Evolutionary conservation across 2,329 filamentous ascomycete species (phyloP).

Genomic region (Monilinia vaccinii-corymbosi): DNA sequence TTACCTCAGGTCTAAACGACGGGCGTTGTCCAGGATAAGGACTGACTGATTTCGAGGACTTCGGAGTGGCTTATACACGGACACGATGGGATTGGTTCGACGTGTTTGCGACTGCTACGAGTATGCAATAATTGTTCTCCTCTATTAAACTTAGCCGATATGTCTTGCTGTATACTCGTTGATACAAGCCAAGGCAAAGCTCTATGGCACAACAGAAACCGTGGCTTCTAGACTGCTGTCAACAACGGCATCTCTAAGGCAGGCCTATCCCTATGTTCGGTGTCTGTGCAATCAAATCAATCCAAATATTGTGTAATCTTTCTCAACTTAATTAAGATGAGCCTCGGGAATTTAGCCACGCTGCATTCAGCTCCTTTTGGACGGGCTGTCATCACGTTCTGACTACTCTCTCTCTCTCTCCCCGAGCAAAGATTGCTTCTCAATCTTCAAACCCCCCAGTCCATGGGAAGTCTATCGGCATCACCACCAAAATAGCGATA

Average conservation of each 20-base stretch:
- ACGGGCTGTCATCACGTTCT: neutral
- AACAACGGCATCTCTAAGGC: neutral
- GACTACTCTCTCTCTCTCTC: neutral
- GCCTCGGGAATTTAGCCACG: neutral
- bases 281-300: no score
- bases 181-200: neutral
- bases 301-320: no score
- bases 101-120: no score
- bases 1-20: neutral
- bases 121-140: no score
- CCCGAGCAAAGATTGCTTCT: neutral
- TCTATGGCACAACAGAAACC: neutral
- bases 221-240: neutral
- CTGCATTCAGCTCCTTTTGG: neutral
- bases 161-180: neutral
- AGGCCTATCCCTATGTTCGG: neutral
- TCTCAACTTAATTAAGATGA: neutral
- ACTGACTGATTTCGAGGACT: neutral
- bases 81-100: neutral
- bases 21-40: neutral
- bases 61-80: neutral
- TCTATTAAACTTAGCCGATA: no score
- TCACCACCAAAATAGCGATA: neutral
- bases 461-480: neutral
- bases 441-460: neutral